Base-by-base conservation (phyloP, 306 rosid genomes). In the Corylus americana region DNA sequence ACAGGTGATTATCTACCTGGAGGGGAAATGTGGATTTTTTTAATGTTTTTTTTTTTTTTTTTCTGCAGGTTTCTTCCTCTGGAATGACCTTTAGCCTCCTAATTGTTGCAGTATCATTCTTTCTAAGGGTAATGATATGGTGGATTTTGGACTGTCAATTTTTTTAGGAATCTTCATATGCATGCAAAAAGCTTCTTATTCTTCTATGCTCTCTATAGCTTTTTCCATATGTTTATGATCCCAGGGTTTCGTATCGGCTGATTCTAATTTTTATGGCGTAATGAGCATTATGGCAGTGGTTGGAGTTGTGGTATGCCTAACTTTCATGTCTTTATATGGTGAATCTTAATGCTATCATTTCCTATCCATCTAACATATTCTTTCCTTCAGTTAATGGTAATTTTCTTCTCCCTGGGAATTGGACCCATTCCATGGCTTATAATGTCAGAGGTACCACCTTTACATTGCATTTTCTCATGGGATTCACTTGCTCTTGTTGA, bases 351-450 rank as follows among this genome's bases (percentile, higher is more conserved):
- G 48, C 54, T 70, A n/a, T 63, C 61, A 69, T 74, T 81, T 81
- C 74, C 70, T 31, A 69, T 68, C 47, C 48, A 66, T 5, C 66
- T 74, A 71, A 81, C 67, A 74, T 71, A 79, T 27, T 78, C 77
- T 67, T 80, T 72, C 82, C 75, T 83, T 79, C 77, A 92, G 98
- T 97, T 88, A 72, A 85, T 94, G 97, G 97, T 95, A 50, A 83
- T 85, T 77, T 17, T 91, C 47, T 95, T 95, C 87, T 95, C 99
- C 71, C 74, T 95, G 81, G 99, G 99, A 79, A 0, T 95, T 74
- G 99, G 99, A 84, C 96, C 96, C 74, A 95, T 95, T 87, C 99
- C 99, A 72, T 95, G 98, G 99, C 74, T 95, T 78, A 95, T 95
- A 90, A 95, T 95, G 98, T 95, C 99, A 18, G 99, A 95, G 98